Evolutionary conservation across 305 asterid species (phyloP).

Genomic region (Rubia balearica): DNA sequence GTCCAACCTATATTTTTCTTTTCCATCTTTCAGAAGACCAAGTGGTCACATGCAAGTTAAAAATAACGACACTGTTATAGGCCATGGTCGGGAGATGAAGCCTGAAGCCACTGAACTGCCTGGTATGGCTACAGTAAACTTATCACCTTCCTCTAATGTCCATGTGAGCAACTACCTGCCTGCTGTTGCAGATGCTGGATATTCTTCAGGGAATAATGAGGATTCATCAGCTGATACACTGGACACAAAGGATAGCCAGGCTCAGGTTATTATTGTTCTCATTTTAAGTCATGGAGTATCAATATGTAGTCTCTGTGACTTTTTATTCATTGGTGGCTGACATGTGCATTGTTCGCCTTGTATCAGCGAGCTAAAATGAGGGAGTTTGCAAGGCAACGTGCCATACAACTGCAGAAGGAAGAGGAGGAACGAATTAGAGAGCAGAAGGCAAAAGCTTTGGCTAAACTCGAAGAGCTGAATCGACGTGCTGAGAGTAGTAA

Average conservation of each 20-base stretch:
- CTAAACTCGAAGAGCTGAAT: conserved; percentile 91
- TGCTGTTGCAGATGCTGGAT: conserved; percentile 39
- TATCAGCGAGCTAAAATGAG: conserved; percentile 65
- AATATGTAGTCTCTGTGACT: conserved; percentile 13
- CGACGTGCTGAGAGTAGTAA: conserved; percentile 58
- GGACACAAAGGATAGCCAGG: conserved; percentile 62
- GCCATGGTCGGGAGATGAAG: conserved; percentile 62
- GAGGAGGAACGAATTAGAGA: conserved; percentile 79
- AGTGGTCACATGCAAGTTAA: conserved; percentile 48
- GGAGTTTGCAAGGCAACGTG: conserved; percentile 78
- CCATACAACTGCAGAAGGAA: conserved; percentile 67
- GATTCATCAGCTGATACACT: conserved; percentile 39
- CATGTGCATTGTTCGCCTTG: conserved; percentile 20
- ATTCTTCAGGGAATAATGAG: conserved; percentile 31
- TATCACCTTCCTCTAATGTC: conserved; percentile 27
- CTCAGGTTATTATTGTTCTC: conserved; percentile 40
- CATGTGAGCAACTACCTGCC: conserved; percentile 28
- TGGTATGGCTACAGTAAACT: conserved; percentile 23
- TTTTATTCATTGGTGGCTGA: conserved; percentile 14
- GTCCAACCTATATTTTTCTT: conserved; percentile 16
- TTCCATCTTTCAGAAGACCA: conserved; percentile 43
- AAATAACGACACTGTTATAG: conserved; percentile 48
- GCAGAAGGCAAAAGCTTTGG: conserved; percentile 89
- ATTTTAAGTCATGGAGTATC: background rate
- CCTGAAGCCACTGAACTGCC: conserved; percentile 36